phyloP scores from a whole-genome alignment of 441 rosid genomes.

The Dalechampia spathulata region DNA sequence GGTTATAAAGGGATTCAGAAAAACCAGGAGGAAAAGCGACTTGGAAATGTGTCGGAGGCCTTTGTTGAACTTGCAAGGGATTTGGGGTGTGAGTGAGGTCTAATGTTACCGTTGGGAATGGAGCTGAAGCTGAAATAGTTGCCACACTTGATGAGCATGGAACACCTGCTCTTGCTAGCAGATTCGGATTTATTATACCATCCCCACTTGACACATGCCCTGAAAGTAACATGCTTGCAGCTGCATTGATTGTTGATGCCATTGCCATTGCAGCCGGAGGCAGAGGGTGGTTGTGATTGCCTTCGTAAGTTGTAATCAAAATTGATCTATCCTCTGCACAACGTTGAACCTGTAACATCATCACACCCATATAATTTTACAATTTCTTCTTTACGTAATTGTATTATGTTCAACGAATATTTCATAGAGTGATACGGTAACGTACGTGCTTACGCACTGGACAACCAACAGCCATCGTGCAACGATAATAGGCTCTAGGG shows the following conservation, averaged over 20 bases:
- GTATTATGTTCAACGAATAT: too few species aligned
- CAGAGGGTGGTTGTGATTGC: conserved; percentile 88
- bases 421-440: too few species aligned
- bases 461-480: conserved; percentile 89
- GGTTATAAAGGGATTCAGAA: too few species aligned
- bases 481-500: conserved; percentile 88
- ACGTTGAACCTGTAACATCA: conserved; percentile 87
- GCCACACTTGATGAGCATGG: conserved; percentile 70
- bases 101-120: conserved; percentile 65
- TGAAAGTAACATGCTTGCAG: conserved; percentile 81
- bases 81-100: conserved; percentile 64
- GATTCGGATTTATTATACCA: conserved; percentile 65
- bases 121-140: conserved; percentile 68
- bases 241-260: conserved; percentile 88
- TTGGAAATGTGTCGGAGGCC: conserved; percentile 33
- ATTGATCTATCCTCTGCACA: conserved; percentile 86
- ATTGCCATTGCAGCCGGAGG: conserved; percentile 87
- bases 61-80: conserved; percentile 37
- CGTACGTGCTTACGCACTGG: conserved; percentile 93
- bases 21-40: conserved; percentile 35
- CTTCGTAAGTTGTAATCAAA: conserved; percentile 83
- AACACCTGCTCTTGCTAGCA: conserved; percentile 66
- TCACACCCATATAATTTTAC: too few species aligned
- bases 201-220: conserved; percentile 90
- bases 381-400: too few species aligned